Evolutionary conservation across 345 rosid genomes (phyloP), one percentile per base, ranked within the genome.

Genomic region (Hibiscus tridactylites): DNA sequence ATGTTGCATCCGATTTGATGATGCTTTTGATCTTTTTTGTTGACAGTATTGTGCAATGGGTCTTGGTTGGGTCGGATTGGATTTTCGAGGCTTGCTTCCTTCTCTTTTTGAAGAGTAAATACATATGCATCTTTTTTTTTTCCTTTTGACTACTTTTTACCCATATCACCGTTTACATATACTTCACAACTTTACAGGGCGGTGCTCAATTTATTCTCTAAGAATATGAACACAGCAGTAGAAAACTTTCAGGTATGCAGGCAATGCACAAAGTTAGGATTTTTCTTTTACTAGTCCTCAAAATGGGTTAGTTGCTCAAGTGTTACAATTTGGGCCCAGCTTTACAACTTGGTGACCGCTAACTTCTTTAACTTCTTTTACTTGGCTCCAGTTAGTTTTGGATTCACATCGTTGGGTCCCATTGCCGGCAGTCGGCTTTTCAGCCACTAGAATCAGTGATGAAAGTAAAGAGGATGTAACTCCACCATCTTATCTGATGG

Each of bases 331-430:
- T 49, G 31, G 26, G 26, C 69, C 47, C 35, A 61, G 42, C 64
- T 65, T 71, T 53, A 24, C 28, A 28, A 31, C 57, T 62, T 72
- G 10, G 33, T 85, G 35, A 81, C 57, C 54, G 52, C n/a, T 77
- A 53, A 79, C 78, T 71, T 74, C 11, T 73, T 72, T 72, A 53
- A 79, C 78, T 70, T 74, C 11, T 73, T 72, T 72, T 74, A 52
- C 74, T 71, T 79, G 64, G 70, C 76, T 83, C 53, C 96, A 95
- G 99, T 79, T 95, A 84, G 97, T 95, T 78, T 79, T 92, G 90
- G 97, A 92, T 85, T 89, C 98, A 57, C 99, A 92, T 79, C 92
- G 96, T 35, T 92, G 99, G 98, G 97, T 95, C 75, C 96, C 97
- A 35, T 68, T 95, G 19, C 99, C 99, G 39, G 85, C 90, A 49